phyloP scores from a whole-genome alignment of 495 filamentous ascomycete genomes.

The Hypomontagnella monticulosa region DNA sequence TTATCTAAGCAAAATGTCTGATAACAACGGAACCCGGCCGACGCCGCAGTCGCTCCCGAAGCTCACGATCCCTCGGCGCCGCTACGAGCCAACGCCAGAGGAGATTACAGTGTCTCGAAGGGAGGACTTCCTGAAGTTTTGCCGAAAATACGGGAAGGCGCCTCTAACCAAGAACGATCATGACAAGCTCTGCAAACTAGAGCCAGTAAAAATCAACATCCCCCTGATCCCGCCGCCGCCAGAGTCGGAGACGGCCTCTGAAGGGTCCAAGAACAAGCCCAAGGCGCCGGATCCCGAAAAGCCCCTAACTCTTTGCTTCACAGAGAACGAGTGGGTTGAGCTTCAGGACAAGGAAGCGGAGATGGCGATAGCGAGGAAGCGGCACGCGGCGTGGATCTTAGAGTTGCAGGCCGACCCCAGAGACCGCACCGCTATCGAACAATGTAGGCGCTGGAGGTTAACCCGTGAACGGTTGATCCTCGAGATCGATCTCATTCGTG shows the following conservation, averaged over 20 bases:
- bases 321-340: constrained; percentile 13
- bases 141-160: constrained; percentile 15
- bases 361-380: neutral
- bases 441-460: constrained; percentile 7
- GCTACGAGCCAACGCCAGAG: constrained; percentile 6
- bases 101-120: constrained; percentile 22
- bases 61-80: constrained; percentile 10
- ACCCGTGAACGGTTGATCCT: constrained; percentile 10
- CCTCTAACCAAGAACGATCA: constrained; percentile 8
- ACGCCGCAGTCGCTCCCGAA: constrained; percentile 25
- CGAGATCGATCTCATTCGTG: constrained; percentile 12
- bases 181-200: too few relatives aligned
- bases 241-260: neutral
- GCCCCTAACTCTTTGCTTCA: constrained; percentile 25
- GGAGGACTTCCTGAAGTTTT: constrained; percentile 14
- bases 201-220: neutral
- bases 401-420: constrained; percentile 4
- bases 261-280: neutral
- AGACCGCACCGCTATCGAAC: neutral
- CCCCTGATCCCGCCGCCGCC: neutral
- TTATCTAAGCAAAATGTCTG: constrained; percentile 10
- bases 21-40: constrained; percentile 4
- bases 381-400: constrained; percentile 5
- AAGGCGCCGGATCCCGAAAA: neutral
- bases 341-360: constrained; percentile 3